Evolutionary conservation across 768 basidiomycete species (phyloP), one percentile per base, ranked within the genome.

Genomic region (Boletus pseudo-olivaceus): DNA sequence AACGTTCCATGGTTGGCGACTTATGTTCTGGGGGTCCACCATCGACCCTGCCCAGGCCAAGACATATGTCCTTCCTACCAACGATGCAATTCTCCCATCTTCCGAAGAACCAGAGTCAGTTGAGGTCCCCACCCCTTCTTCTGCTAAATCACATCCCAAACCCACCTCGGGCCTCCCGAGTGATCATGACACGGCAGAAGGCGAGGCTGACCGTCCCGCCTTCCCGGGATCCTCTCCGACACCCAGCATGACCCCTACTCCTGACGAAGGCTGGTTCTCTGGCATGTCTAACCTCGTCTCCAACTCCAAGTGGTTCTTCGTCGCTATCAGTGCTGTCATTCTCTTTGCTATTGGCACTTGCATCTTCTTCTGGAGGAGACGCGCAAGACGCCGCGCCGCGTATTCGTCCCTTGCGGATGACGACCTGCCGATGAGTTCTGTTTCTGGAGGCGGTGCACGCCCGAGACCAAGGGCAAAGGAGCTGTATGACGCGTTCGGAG

Each of bases 401-500:
- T 93, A 93, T 66, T 76, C 78, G 14, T 76, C 79, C 15, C 69
- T 93, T 29, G 78, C 79, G 4, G 82, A 65, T 23, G 88, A 89
- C 49, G 87, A 88, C 47, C 70, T 95, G 50, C 83, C 85, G 8
- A 93, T 98, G 92, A 82, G 79, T 47, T 68, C 86, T 5, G 69
- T 97, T 30, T 76, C 80, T 19, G 70, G 76, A 23, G 65, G 73
- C 5, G 70, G 75, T 29, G 58, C 42, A 51, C 60, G 58, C 17
- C 47, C 71, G 12, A 62, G 77, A 23, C 74, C 78, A 35, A 78
- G 85, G 47, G 89, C 93, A 47, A 88, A 88, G 73, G 96, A 98
- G 72, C 67, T 99, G 57, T 98, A 98, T 64, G 94, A 98, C 71
- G 95, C 96, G 17, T 98, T 98, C 72, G 93, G 93, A 34, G 93